phyloP scores from a whole-genome alignment of 495 filamentous ascomycete species.

The Apiosordaria backusii region DNA sequence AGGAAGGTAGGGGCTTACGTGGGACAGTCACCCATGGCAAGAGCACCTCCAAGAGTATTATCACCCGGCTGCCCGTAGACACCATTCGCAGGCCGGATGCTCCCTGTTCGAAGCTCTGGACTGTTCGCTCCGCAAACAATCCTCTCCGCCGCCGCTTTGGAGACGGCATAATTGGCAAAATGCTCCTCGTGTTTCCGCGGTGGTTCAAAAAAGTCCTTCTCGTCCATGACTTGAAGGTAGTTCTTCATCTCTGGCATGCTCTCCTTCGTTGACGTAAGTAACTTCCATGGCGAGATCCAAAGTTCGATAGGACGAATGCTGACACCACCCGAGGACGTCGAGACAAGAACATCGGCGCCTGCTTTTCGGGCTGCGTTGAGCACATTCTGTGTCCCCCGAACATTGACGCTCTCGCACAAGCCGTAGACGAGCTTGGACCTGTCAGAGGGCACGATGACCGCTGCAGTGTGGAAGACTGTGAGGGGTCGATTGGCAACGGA shows the following conservation, averaged over 20 bases:
- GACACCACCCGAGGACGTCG: conserved; percentile 57
- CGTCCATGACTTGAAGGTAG: conserved; percentile 47
- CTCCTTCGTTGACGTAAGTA: conserved; percentile 18
- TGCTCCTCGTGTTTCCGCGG: conserved; percentile 47
- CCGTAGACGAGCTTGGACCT: conserved; percentile 35
- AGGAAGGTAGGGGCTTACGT: conserved; percentile 48
- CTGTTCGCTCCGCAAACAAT: conserved; percentile 49
- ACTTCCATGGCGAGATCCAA: conserved; percentile 50
- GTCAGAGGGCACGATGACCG: conserved; percentile 44
- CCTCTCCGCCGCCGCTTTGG: conserved; percentile 51
- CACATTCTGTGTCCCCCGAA: conserved; percentile 57
- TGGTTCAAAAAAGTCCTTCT: conserved; percentile 41
- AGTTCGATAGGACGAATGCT: conserved; percentile 45
- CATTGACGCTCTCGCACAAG: conserved; percentile 49
- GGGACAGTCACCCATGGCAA: conserved; percentile 33
- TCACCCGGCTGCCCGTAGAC: conserved; percentile 57
- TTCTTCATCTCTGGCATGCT: conserved; percentile 28
- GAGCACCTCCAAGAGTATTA: conserved; percentile 45
- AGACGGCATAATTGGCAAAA: conserved; percentile 56
- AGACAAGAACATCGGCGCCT: conserved; percentile 54
- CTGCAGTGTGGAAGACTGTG: conserved; percentile 46
- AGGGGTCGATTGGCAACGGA: conserved; percentile 34
- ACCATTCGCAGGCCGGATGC: conserved; percentile 57
- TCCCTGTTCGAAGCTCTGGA: conserved; percentile 49
- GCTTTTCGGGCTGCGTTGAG: conserved; percentile 47